Evolutionary conservation across 208 protist genomes (phyloP).

Genomic region (Trypanosoma caninum): DNA sequence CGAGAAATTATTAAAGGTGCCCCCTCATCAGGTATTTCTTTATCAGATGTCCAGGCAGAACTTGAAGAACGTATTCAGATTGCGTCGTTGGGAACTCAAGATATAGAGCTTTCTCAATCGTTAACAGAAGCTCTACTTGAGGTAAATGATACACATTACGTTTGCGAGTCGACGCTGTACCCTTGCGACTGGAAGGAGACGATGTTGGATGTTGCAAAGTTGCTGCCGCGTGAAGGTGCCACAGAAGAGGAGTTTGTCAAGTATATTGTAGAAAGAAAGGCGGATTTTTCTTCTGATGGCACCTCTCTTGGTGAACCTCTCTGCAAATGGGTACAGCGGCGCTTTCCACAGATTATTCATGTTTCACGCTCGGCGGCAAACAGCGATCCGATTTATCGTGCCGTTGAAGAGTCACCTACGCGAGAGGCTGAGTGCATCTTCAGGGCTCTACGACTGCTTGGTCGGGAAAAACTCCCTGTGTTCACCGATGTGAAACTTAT

Average conservation of each 20-base stretch:
- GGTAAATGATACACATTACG: conserved; percentile 19
- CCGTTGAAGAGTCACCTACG: conserved; percentile 1
- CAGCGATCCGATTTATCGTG: conserved; percentile 37
- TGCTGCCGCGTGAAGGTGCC: conserved; percentile 62
- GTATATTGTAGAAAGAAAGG: conserved; percentile 19
- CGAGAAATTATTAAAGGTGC: conserved; percentile 13
- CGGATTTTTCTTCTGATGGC: conserved; percentile 14
- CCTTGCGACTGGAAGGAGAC: conserved; percentile 47
- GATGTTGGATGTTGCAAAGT: conserved; percentile 26
- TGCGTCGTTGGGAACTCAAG: background rate
- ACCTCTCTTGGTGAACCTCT: conserved; percentile 28
- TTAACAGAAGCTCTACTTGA: conserved; percentile 12
- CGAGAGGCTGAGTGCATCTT: conserved; percentile 15
- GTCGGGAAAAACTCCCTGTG: conserved; percentile 51
- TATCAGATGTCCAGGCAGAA: conserved; percentile 17
- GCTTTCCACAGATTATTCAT: conserved; percentile 35
- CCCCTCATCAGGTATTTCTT: conserved; percentile 21
- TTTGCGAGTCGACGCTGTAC: conserved; percentile 16
- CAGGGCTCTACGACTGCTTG: conserved; percentile 42
- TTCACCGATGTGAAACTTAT: conserved; percentile 47
- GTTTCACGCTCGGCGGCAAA: conserved; percentile 63
- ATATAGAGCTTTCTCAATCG: background rate
- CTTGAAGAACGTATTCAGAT: conserved; percentile 14
- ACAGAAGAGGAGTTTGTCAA: conserved; percentile 41
- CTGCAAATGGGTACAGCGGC: conserved; percentile 30